phyloP scores from a whole-genome alignment of 768 basidiomycete species.

The Hygrophoropsis aurantiaca region DNA sequence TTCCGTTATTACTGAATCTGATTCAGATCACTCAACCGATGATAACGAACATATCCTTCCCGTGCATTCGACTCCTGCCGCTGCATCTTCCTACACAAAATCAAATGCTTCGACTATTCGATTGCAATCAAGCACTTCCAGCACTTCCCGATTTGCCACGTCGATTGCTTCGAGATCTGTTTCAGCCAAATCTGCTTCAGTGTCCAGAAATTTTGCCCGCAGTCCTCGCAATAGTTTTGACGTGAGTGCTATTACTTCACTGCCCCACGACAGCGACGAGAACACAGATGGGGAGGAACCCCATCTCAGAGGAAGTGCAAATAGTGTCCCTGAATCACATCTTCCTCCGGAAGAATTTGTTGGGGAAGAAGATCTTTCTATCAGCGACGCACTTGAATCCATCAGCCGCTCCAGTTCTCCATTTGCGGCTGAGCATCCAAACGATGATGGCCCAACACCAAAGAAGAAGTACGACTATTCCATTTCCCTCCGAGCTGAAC shows the following conservation, averaged over 20 bases:
- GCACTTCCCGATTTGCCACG: constrained; percentile 48
- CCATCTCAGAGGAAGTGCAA: constrained; percentile 41
- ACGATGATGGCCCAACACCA: constrained; percentile 38
- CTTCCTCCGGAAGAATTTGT: constrained; percentile 48
- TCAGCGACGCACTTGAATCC: constrained; percentile 58
- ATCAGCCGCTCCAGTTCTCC: constrained; percentile 56
- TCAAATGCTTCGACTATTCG: constrained; percentile 51
- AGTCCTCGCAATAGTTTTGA: constrained; percentile 54
- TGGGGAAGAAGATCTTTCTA: constrained; percentile 44
- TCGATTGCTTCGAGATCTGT: constrained; percentile 50
- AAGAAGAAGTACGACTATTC: constrained; percentile 59
- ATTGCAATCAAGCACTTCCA: constrained; percentile 51
- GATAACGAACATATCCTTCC: constrained; percentile 49
- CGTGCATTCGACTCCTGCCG: constrained; percentile 66
- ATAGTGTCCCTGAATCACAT: constrained; percentile 55
- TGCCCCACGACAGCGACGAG: constrained; percentile 38
- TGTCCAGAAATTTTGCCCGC: constrained; percentile 35
- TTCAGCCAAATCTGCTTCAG: constrained; percentile 32
- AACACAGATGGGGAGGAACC: constrained; percentile 38
- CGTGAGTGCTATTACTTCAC: constrained; percentile 54
- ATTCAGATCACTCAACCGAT: constrained; percentile 36
- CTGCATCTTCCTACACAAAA: constrained; percentile 47
- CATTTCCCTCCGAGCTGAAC: constrained; percentile 58
- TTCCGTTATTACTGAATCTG: constrained; percentile 43
- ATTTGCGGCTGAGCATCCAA: constrained; percentile 35